Evolutionary conservation across 2,329 filamentous ascomycete genomes (phyloP), one percentile per base, ranked within the genome.

Genomic region (Fusarium sp.): DNA sequence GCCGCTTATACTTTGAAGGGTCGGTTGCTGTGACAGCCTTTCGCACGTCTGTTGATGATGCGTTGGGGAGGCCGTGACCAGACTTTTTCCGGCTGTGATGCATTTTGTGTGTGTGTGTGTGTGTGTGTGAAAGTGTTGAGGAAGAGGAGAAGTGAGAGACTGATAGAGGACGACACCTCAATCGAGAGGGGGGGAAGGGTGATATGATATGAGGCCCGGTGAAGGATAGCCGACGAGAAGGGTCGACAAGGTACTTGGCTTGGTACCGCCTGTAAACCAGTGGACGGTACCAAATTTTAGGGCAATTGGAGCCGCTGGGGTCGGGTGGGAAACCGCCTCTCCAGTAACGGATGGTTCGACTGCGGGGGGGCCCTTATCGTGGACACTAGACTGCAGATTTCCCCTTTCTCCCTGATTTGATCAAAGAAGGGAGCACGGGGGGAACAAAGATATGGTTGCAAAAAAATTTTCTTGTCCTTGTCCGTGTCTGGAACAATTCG

Each of bases 41-140:
- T 76, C 88, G 87, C 27, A 88, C 85, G 75, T 90, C 89, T 47
- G 88, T 89, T 81, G 84, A 84, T 64, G 88, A 89, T 50, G 86
- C 85, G 81, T 88, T 88, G 69, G 84, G 83, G 69, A 86, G 85
- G 77, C 81, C 83, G 81, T 89, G 87, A 70, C 89, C 88, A 54
- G 89, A 90, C 82, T 86, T 89, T 79, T 87, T 86, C 77, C 89
- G 86, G 68, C 85, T 85, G 80, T 91, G 88, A 81, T 89, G 87
- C 89, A 91, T 90, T 73, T 40, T 66, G 63, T 60, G 50, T 56
- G 38, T 40, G 7, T 65, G n/a, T n/a, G 25, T 25, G 25, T 25
- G 63, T 60, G 47, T 59, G 42, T 47, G 42, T 18, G 16, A 47
- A 25, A 10, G 47, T 20, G 59, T 42, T 57, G 62, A 62, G n/a